phyloP scores from a whole-genome alignment of 306 rosid species.

The Vicia sativa region DNA sequence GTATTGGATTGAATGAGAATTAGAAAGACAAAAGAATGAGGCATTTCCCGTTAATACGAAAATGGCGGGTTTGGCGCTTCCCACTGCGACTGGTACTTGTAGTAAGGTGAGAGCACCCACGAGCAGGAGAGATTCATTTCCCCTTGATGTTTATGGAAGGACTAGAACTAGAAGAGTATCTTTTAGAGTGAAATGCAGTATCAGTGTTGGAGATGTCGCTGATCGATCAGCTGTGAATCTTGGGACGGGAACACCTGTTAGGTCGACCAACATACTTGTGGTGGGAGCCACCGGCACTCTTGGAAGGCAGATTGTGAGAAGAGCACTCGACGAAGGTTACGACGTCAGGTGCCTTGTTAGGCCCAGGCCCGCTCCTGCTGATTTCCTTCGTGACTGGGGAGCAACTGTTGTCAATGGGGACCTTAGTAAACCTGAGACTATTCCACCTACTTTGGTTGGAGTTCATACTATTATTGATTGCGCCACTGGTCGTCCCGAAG shows the following conservation, averaged over 20 bases:
- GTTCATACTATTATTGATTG: conserved; percentile 88
- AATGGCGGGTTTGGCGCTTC: conserved; percentile 1
- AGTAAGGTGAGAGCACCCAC: not conserved
- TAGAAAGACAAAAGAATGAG: not conserved
- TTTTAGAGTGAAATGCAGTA: conserved; percentile 24
- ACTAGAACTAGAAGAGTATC: not conserved
- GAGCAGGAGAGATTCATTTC: not conserved
- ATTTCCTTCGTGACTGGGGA: conserved; percentile 98
- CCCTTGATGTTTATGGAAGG: not conserved
- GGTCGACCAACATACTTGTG: conserved; percentile 77
- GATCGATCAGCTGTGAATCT: conserved; percentile 48
- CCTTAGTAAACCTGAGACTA: conserved; percentile 84
- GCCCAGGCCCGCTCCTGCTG: conserved; percentile 98
- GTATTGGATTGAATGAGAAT: not conserved
- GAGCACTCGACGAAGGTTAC: conserved; percentile 92
- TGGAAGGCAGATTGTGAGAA: conserved; percentile 91
- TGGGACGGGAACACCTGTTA: conserved; percentile 73
- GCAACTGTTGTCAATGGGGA: conserved; percentile 92
- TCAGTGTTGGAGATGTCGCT: not conserved
- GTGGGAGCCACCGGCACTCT: conserved; percentile 89
- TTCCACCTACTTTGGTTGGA: conserved; percentile 94
- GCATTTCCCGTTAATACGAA: not conserved
- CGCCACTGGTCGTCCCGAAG: conserved; percentile 97
- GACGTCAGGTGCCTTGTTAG: conserved; percentile 90
- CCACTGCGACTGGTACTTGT: not conserved